phyloP scores from a whole-genome alignment of 495 filamentous ascomycete species.

The Rhypophila decipiens region DNA sequence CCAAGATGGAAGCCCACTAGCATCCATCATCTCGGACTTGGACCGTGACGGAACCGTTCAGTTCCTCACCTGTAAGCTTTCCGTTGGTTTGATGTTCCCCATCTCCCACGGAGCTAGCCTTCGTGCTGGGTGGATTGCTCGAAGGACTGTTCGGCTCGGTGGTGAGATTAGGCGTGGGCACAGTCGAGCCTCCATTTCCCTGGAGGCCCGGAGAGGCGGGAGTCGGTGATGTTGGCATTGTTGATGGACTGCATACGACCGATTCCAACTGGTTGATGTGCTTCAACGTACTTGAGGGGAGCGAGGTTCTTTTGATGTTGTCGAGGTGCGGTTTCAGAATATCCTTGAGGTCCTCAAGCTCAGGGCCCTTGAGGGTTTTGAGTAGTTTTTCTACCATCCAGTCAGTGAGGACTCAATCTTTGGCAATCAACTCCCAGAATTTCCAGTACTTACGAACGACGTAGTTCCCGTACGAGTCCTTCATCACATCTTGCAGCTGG shows the following conservation, averaged over 20 bases:
- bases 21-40: slow-evolving; percentile 1
- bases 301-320: slow-evolving; percentile 57
- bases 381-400: slow-evolving; percentile 16
- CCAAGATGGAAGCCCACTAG: not conserved
- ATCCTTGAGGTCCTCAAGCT: slow-evolving; percentile 61
- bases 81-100: not conserved
- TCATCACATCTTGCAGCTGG: slow-evolving; percentile 69
- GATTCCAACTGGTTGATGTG: too few species aligned
- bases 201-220: slow-evolving; percentile 30
- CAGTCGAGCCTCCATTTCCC: slow-evolving; percentile 44
- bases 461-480: slow-evolving; percentile 92
- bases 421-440: not conserved
- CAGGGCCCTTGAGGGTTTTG: slow-evolving; percentile 40
- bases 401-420: slow-evolving; percentile 25
- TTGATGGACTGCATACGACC: too few species aligned
- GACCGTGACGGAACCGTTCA: not conserved
- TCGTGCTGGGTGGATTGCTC: slow-evolving; percentile 56
- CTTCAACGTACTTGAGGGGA: slow-evolving; percentile 74
- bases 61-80: slow-evolving; percentile 4
- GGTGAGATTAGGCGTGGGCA: slow-evolving; percentile 54
- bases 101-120: slow-evolving; percentile 46
- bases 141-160: slow-evolving; percentile 59
- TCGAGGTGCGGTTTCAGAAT: slow-evolving; percentile 68
- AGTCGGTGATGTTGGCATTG: slow-evolving; percentile 16
- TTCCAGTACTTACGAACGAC: slow-evolving; percentile 79